These are phyloP conservation scores for Aspergillus viridinutans DNA, from an alignment of 2,329 filamentous ascomycete species.

Conservation along the genomic window DNA sequence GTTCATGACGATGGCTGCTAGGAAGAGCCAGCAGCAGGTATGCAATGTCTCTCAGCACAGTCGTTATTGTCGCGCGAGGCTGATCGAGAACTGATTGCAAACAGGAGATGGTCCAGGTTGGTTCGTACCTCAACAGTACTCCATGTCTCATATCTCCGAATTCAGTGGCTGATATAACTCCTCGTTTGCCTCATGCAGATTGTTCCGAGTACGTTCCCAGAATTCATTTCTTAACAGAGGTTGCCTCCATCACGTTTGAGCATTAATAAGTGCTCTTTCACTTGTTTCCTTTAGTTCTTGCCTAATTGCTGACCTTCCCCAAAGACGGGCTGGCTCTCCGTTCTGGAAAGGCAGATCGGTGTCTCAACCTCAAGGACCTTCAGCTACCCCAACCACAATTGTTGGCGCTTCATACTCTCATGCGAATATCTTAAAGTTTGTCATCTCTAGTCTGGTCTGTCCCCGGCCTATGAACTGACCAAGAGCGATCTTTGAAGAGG, in stretches of 20 bases:
- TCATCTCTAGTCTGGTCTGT: conserved; percentile 9
- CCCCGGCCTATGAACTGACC: background rate
- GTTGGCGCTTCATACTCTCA: conserved; percentile 96
- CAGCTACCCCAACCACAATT: conserved; percentile 66
- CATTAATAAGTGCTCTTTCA: conserved; percentile 2
- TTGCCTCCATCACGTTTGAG: background rate
- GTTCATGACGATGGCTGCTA: conserved; percentile 31
- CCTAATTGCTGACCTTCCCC: conserved; percentile 13
- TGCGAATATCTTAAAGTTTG: conserved; percentile 83
- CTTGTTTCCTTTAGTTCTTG: conserved; percentile 1
- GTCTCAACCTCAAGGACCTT: conserved; percentile 52
- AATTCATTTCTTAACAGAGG: background rate
- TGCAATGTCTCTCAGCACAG: conserved; percentile 19
- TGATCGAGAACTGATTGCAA: background rate
- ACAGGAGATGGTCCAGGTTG: conserved; percentile 99
- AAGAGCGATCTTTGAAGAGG: conserved; percentile 19
- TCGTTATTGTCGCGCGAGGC: background rate
- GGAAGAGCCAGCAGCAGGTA: conserved; percentile 68
- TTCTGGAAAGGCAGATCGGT: conserved; percentile 71
- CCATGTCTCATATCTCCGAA: conserved; percentile 5
- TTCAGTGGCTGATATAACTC: conserved; percentile 20
- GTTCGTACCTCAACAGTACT: conserved; percentile 57
- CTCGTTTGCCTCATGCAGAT: conserved; percentile 27
- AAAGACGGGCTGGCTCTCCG: conserved; percentile 71
- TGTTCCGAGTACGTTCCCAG: conserved; percentile 36